Conservation (phyloP, 768 basidiomycete species). For the Lyophyllum decastes region DNA sequence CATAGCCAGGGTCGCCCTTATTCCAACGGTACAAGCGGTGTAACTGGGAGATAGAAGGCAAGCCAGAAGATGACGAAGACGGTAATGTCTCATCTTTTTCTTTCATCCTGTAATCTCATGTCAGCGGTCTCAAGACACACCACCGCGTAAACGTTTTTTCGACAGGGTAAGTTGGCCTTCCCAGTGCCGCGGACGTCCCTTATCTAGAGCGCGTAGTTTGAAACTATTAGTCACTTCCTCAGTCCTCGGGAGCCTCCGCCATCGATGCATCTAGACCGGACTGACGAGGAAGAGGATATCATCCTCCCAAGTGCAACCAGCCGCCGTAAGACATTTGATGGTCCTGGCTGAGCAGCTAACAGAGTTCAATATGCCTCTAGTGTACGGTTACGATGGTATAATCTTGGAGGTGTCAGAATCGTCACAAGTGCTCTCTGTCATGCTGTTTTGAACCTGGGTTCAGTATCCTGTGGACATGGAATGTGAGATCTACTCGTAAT, state of each 20-base stretch:
- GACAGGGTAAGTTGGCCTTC: constrained; percentile 51
- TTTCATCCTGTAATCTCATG: constrained; percentile 3
- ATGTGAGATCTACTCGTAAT: constrained; percentile 7
- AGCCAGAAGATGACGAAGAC: constrained; percentile 82
- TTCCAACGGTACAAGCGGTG: constrained; percentile 93
- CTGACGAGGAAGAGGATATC: constrained; percentile 72
- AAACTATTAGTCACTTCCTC: constrained; percentile 77
- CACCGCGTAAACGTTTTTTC: constrained; percentile 71
- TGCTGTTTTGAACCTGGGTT: constrained; percentile 52
- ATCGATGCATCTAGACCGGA: constrained; percentile 80
- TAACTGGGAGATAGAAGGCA: constrained; percentile 84
- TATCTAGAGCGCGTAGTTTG: constrained; percentile 47
- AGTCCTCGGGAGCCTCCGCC: constrained; percentile 74
- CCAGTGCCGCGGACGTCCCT: neutral
- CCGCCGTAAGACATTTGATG: constrained; percentile 47
- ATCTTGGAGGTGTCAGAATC: constrained; percentile 78
- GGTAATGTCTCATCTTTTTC: constrained; percentile 39
- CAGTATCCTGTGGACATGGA: neutral
- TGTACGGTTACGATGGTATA: constrained; percentile 81
- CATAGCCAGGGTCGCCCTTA: constrained; percentile 81
- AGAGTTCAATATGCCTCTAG: constrained; percentile 31
- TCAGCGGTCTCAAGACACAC: constrained; percentile 52
- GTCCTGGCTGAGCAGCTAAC: constrained; percentile 1
- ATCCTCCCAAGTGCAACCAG: constrained; percentile 69
- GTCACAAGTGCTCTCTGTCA: constrained; percentile 76